Conservation (phyloP, 768 basidiomycete genomes). For the Lactarius hengduanensis region DNA sequence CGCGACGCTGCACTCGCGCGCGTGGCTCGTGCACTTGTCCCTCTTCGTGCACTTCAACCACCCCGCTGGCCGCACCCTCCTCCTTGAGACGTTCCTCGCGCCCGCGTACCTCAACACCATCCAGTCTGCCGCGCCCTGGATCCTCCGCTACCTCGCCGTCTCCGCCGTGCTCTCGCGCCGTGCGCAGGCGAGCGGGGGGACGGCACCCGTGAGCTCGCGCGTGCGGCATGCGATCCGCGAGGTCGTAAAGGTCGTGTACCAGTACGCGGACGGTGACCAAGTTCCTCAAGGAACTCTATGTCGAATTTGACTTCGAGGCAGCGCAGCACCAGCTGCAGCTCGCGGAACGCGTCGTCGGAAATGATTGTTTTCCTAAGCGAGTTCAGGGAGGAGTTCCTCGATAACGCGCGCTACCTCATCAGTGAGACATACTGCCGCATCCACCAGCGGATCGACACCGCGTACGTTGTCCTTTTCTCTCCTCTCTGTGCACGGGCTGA, state of each 20-base stretch:
- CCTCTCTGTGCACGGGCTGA: background rate
- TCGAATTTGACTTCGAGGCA: slow-evolving; percentile 95
- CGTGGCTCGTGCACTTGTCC: slow-evolving; percentile 97
- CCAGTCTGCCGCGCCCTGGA: slow-evolving; percentile 93
- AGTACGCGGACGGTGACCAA: slow-evolving; percentile 88
- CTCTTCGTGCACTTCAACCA: slow-evolving; percentile 99
- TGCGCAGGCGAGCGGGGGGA: slow-evolving; percentile 49
- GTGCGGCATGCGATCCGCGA: slow-evolving; percentile 88
- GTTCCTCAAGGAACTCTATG: slow-evolving; percentile 91
- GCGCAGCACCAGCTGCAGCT: slow-evolving; percentile 79
- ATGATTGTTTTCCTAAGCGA: slow-evolving; percentile 95
- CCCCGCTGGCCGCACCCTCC: slow-evolving; percentile 81
- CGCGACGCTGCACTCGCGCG: slow-evolving; percentile 87
- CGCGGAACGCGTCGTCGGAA: slow-evolving; percentile 78
- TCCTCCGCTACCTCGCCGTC: slow-evolving; percentile 90
- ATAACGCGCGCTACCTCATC: slow-evolving; percentile 94
- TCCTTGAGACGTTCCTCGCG: slow-evolving; percentile 94
- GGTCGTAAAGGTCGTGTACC: slow-evolving; percentile 92
- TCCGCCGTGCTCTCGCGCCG: slow-evolving; percentile 92
- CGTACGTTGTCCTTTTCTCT: slow-evolving; percentile 43
- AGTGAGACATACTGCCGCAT: slow-evolving; percentile 98
- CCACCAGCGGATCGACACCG: slow-evolving; percentile 88
- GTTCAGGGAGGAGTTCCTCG: slow-evolving; percentile 91
- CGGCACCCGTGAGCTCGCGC: slow-evolving; percentile 55
- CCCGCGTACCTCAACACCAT: slow-evolving; percentile 98